Base-by-base conservation (phyloP, 108 stramenopile species). In the Skeletonema costatum region DNA sequence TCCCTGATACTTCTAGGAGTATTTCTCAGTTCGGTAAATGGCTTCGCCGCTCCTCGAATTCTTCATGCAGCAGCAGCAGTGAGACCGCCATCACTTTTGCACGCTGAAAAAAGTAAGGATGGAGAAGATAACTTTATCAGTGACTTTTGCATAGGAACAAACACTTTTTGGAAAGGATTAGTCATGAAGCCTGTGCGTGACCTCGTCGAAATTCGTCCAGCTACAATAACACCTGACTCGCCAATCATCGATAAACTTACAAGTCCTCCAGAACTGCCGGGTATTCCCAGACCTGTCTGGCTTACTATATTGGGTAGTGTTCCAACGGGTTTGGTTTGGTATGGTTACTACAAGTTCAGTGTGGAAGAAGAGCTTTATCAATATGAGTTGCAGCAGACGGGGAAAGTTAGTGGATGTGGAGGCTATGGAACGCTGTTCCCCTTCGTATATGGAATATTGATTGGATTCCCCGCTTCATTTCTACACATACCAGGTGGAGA, bases 291-390 rank as follows among this genome's bases (percentile, higher is more conserved):
- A 30, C 91, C 91, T 19, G 86, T 89, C 1, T 90, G 89, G 89
- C 74, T 92, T 8, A 86, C 84, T 5, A 92, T 92, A 17, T 50
- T 86, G 21, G 87, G 85, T 0, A 82, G 80, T 16, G 78, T 90
- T 11, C 89, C 91, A 3, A 88, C 91, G 1, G 89, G 67, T 0
- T 64, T 92, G 16, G 70, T 75, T n/a, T 92, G 88, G 88, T 92
- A 92, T 60, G 91, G 87, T 1, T 92, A 87, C 33, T 89, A 89
- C 71, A 89, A 89, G 62, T 92, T 87, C 63, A 66, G 59, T 44
- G 87, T 92, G 2, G 91, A 92, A 60, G 88, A 92, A 77, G 91
- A 92, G 58, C 61, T 92, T 17, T 89, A 67, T 61, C 86, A 92
- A 48, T 67, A 87, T 75, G 91, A 92, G 53, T 68, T 89, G 42